A percentile compares a stretch with the other conserved stretches of the same genome.
phyloP scores from a whole-genome alignment of 495 filamentous ascomycete species.

The Penicillium canescens region DNA sequence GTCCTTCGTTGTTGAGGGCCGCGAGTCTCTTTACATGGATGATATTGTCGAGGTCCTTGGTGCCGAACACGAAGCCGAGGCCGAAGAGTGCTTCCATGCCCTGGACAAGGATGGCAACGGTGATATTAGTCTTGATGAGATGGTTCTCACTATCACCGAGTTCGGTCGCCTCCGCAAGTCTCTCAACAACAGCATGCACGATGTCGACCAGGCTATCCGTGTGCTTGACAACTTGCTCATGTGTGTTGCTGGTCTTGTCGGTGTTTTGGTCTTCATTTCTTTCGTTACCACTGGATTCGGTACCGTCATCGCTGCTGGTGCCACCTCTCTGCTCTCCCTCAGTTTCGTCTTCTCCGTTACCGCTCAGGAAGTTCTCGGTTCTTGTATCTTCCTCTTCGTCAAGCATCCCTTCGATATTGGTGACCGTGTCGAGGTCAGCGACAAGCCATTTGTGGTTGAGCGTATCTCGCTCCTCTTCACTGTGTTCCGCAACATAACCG shows the following conservation, averaged over 20 bases:
- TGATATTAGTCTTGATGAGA: slow-evolving; percentile 92
- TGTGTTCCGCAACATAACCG: slow-evolving; percentile 83
- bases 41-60: slow-evolving; percentile 90
- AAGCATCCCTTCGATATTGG: slow-evolving; percentile 95
- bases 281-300: slow-evolving; percentile 84
- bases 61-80: slow-evolving; percentile 63
- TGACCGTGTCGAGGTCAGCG: slow-evolving; percentile 82
- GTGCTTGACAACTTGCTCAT: slow-evolving; percentile 84
- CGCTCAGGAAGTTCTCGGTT: slow-evolving; percentile 89
- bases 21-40: slow-evolving; percentile 72
- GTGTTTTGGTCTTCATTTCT: slow-evolving; percentile 84
- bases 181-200: slow-evolving; percentile 89
- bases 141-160: slow-evolving; percentile 83
- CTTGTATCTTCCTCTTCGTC: slow-evolving; percentile 97
- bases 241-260: slow-evolving; percentile 74
- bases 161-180: slow-evolving; percentile 80
- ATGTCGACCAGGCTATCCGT: slow-evolving; percentile 91
- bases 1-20: slow-evolving; percentile 93
- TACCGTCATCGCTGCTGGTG: slow-evolving; percentile 88
- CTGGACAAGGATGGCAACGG: slow-evolving; percentile 90
- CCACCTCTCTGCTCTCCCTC: slow-evolving; percentile 88
- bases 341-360: slow-evolving; percentile 94
- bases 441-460: slow-evolving; percentile 76
- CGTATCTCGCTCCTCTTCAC: slow-evolving; percentile 93
- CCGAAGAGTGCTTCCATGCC: slow-evolving; percentile 76